A percentile compares a stretch with the other conserved stretches of the same genome.
These are phyloP conservation scores for Parafenestella ontariensis DNA, from an alignment of 2,329 filamentous ascomycete genomes.

Conservation along the genomic window DNA sequence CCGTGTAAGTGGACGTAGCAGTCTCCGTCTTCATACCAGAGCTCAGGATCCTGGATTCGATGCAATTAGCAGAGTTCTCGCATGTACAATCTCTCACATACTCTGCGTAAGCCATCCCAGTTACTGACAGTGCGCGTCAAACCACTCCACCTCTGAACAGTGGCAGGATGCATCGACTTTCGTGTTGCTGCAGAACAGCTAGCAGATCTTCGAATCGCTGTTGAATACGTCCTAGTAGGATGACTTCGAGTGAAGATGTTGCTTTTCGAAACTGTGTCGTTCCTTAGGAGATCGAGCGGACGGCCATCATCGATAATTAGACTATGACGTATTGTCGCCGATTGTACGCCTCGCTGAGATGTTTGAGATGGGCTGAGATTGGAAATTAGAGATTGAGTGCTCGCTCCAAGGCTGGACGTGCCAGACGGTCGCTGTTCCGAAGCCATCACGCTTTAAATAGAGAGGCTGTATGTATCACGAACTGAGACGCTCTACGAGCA, in stretches of 20 bases:
- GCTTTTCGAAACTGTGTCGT: background rate
- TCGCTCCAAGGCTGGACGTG: slow-evolving; percentile 17
- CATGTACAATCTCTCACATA: slow-evolving; percentile 32
- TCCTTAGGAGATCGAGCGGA: slow-evolving; percentile 1
- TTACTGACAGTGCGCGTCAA: slow-evolving; percentile 38
- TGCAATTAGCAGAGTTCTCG: slow-evolving; percentile 9
- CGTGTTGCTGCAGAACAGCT: slow-evolving; percentile 24
- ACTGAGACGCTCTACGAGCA: slow-evolving; percentile 18
- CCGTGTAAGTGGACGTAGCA: slow-evolving; percentile 74
- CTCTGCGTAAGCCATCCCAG: slow-evolving; percentile 57
- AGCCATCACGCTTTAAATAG: slow-evolving; percentile 31
- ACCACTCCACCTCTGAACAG: slow-evolving; percentile 45
- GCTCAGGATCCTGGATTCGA: slow-evolving; percentile 69
- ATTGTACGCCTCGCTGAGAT: slow-evolving; percentile 3
- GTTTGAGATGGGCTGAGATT: slow-evolving; percentile 28
- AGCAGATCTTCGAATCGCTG: slow-evolving; percentile 21
- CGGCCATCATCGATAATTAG: slow-evolving; percentile 5
- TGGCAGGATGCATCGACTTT: slow-evolving; percentile 29
- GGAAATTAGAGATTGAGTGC: slow-evolving; percentile 21
- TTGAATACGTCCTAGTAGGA: background rate
- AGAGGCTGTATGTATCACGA: slow-evolving; percentile 19
- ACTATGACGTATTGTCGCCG: slow-evolving; percentile 8
- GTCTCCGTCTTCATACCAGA: slow-evolving; percentile 73
- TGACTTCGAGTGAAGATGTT: background rate
- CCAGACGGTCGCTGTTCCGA: slow-evolving; percentile 15